Evolutionary conservation across 1,284 basidiomycete genomes (phyloP).

Genomic region (Sporisorium scitamineum): DNA sequence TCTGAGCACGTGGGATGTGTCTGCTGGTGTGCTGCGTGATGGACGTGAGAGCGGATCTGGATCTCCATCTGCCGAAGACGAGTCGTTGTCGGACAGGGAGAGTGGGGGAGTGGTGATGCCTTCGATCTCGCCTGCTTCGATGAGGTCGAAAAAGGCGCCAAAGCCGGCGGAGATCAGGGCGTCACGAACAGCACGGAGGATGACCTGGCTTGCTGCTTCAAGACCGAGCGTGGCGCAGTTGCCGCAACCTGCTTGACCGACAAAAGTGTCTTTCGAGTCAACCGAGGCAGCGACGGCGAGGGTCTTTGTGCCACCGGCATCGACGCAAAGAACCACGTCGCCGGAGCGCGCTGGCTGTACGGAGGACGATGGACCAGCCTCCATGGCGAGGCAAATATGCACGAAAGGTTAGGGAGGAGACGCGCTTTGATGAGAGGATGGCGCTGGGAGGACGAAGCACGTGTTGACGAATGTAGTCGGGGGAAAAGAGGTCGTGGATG

Average conservation of each 20-base stretch:
- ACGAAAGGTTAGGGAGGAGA: background rate
- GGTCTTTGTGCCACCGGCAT: slow-evolving; percentile 54
- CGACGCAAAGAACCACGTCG: slow-evolving; percentile 46
- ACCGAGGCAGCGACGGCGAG: slow-evolving; percentile 39
- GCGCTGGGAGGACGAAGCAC: background rate
- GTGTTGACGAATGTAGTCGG: background rate
- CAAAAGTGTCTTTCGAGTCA: slow-evolving; percentile 31
- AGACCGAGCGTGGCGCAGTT: slow-evolving; percentile 50
- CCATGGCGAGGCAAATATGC: slow-evolving; percentile 12
- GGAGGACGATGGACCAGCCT: slow-evolving; percentile 27
- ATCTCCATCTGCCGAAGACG: slow-evolving; percentile 32
- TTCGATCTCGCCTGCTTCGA: slow-evolving; percentile 44
- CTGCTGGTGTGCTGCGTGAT: background rate
- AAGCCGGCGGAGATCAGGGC: slow-evolving; percentile 42
- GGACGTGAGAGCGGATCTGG: slow-evolving; percentile 4
- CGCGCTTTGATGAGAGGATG: too few species aligned
- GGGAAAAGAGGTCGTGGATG: too few species aligned
- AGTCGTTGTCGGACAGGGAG: slow-evolving; percentile 42
- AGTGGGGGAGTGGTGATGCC: slow-evolving; percentile 50
- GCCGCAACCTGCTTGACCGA: slow-evolving; percentile 48
- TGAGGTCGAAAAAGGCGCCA: slow-evolving; percentile 46
- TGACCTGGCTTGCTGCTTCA: slow-evolving; percentile 42
- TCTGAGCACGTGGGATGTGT: background rate
- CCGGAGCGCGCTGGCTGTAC: slow-evolving; percentile 13
- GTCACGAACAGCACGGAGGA: slow-evolving; percentile 38